Evolutionary conservation across 2,329 filamentous ascomycete genomes (phyloP).

Genomic region (Didymella pomorum): DNA sequence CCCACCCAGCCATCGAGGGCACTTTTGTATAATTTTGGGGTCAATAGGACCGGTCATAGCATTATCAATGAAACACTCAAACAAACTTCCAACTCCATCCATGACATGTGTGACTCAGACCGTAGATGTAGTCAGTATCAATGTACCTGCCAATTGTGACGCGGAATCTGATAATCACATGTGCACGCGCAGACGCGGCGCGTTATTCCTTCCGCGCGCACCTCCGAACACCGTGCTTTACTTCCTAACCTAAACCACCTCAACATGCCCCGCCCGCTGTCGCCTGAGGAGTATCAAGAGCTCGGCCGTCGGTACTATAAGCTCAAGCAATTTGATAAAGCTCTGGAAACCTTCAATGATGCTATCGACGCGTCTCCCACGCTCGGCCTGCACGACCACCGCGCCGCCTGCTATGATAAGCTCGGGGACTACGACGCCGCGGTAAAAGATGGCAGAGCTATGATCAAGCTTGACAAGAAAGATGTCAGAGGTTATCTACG

Average conservation of each 20-base stretch:
- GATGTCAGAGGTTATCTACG: constrained; percentile 67
- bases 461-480: constrained; percentile 60
- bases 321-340: constrained; percentile 47
- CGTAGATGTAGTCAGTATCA: background rate
- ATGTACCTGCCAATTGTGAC: too few species aligned
- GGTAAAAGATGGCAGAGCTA: constrained; percentile 64
- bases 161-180: background rate
- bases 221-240: background rate
- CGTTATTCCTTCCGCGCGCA: background rate
- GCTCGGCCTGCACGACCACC: constrained; percentile 59
- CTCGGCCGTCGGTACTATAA: constrained; percentile 49
- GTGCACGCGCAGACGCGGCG: constrained; percentile 3
- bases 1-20: constrained; percentile 22
- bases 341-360: constrained; percentile 44
- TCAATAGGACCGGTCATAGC: constrained; percentile 18
- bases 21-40: constrained; percentile 19
- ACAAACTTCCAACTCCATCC: background rate
- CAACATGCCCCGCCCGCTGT: constrained; percentile 42
- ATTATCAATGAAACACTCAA: constrained; percentile 21
- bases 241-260: background rate
- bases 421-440: constrained; percentile 60
- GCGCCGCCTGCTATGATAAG: constrained; percentile 64
- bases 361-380: constrained; percentile 42
- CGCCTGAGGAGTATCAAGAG: constrained; percentile 47
- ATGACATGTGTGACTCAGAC: background rate